Evolutionary conservation across 768 basidiomycete genomes (phyloP), one percentile per base, ranked within the genome.

Genomic region (Mycena leptocephala): DNA sequence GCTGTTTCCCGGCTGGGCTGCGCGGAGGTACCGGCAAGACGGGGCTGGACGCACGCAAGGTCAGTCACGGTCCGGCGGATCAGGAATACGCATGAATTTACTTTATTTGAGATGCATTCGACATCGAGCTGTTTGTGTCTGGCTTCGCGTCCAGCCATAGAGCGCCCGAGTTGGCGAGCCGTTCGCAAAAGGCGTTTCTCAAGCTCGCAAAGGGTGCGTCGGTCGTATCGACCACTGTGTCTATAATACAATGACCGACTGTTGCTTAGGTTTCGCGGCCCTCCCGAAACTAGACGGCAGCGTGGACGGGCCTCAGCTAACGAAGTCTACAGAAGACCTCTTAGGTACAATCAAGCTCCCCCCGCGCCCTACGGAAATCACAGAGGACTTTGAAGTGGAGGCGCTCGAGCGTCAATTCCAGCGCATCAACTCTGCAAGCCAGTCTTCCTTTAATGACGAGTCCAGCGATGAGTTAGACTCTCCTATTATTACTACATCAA

Each of bases 1-100:
- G 22, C 80, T 96, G 28, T 96, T 96, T 84, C 96, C 96, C 6
- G 95, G 96, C 2, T 97, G 95, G 95, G 96, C 95, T 3, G 89
- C 90, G 8, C 87, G 91, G 65, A 84, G 90, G 33, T 92, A 90
- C 80, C 83, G 76, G 20, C 79, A 72, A 58, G 78, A 76, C 48
- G 78, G 53, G 61, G 65, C 26, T 22, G 76, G 51, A 24, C 70
- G 79, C 51, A 71, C 64, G 59, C 80, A 82, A 79, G 80, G 85
- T 83, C 62, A 76, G 84, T 85, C 46, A 80, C 22, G 22, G 6
- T 51, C 43, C n/a, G n/a, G n/a, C n/a, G n/a, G n/a, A n/a, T n/a
- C n/a, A n/a, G n/a, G n/a, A n/a, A n/a, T n/a, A n/a, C n/a, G n/a
- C n/a, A n/a, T n/a, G n/a, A n/a, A n/a, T n/a, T n/a, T n/a, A n/a